Percentiles rank a stretch among this genome's conserved stretches.
Conservation (phyloP, 495 filamentous ascomycete species). For the Oleoguttula mirabilis region DNA sequence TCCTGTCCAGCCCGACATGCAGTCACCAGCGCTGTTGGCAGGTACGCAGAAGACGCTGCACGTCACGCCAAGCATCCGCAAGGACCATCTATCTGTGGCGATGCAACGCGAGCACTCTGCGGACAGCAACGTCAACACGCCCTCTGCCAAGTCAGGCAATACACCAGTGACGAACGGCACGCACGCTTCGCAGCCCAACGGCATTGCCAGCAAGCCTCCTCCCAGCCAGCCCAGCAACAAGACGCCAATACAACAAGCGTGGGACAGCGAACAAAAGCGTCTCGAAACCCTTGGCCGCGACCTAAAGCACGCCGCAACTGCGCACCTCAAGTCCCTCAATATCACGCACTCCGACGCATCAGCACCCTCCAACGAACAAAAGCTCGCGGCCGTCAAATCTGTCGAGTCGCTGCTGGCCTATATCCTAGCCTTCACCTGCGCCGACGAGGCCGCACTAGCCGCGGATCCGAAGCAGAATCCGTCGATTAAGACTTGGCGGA, state of each 20-base stretch:
- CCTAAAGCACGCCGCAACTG: conserved; percentile 18
- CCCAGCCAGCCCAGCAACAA: background rate
- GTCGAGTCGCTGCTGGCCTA: conserved; percentile 17
- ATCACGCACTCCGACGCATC: background rate
- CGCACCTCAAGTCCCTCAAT: conserved; percentile 8
- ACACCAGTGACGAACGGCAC: background rate
- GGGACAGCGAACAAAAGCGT: conserved; percentile 16
- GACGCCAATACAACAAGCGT: conserved; percentile 8
- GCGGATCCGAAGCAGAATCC: conserved; percentile 10
- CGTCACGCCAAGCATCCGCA: conserved; percentile 2
- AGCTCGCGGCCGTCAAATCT: conserved; percentile 16
- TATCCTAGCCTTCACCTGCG: conserved; percentile 19
- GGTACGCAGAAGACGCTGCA: conserved; percentile 9
- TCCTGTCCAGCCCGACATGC: conserved; percentile 2
- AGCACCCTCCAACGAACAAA: conserved; percentile 5
- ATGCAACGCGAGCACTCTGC: conserved; percentile 5
- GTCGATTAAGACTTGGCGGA: conserved; percentile 3
- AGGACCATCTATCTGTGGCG: conserved; percentile 3
- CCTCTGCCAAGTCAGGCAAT: background rate
- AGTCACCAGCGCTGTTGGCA: background rate
- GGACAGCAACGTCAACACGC: conserved; percentile 5
- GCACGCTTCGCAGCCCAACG: conserved; percentile 1
- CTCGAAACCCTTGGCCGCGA: conserved; percentile 14
- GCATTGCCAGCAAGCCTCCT: background rate
- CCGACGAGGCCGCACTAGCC: conserved; percentile 10